Percentiles rank a stretch among this genome's conserved stretches.
Conservation (phyloP, 164 flowering plant genomes). For the Chimonanthus praecox region DNA sequence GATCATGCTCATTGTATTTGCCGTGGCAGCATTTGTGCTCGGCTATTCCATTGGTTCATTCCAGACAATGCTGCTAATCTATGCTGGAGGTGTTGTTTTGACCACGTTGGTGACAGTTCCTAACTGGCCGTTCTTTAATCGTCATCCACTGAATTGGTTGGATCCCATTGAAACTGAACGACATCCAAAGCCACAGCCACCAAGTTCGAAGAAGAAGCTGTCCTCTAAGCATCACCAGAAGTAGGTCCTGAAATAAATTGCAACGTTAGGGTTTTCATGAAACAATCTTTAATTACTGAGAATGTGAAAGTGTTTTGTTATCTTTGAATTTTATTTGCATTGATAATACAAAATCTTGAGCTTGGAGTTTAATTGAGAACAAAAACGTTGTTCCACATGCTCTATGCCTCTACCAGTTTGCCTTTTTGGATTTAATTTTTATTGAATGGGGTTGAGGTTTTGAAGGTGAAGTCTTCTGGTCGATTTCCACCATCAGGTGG, state of each 20-base stretch:
- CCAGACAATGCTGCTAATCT: conserved; percentile 58
- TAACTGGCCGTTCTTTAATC: conserved; percentile 88
- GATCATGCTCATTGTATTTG: conserved; percentile 58
- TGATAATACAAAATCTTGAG: not conserved
- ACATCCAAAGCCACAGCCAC: conserved; percentile 62
- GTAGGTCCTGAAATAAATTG: conserved; percentile 27
- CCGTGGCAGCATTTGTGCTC: conserved; percentile 45
- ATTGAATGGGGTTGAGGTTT: not conserved
- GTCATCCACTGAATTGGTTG: conserved; percentile 80
- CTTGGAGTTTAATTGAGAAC: not conserved
- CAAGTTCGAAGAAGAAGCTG: conserved; percentile 47
- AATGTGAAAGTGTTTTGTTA: not conserved
- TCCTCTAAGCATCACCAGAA: conserved; percentile 39
- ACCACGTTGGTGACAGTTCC: conserved; percentile 74
- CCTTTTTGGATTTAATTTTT: not conserved
- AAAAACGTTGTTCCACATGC: too few relatives aligned
- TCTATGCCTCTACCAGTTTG: not conserved
- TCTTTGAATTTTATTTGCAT: not conserved
- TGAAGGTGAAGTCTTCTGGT: too few relatives aligned
- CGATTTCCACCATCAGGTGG: too few relatives aligned
- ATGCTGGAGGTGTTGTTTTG: conserved; percentile 66
- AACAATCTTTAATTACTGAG: not conserved
- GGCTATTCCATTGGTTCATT: conserved; percentile 69
- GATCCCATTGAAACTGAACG: conserved; percentile 69
- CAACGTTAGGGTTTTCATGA: not conserved